Percentiles rank a stretch among this genome's conserved stretches.
Evolutionary conservation across 78 protist genomes (phyloP).

Genomic region (Cavenderia fasciculata): DNA sequence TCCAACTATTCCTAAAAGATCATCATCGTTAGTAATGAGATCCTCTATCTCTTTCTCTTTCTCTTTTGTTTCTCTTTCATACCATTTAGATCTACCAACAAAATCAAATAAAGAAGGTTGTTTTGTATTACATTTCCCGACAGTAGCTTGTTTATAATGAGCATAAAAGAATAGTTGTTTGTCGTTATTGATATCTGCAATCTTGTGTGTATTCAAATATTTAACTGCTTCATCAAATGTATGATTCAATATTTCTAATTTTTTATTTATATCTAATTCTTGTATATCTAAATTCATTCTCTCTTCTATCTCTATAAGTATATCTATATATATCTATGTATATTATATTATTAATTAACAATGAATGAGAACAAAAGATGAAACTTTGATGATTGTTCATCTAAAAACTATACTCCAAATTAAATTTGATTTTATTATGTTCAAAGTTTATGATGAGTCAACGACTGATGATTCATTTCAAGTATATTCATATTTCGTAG

Average conservation of each 20-base stretch:
- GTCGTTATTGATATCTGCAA: conserved; percentile 11
- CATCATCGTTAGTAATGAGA: not conserved
- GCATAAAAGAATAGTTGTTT: conserved; percentile 57
- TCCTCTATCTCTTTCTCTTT: too few species aligned
- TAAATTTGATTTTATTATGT: too few species aligned
- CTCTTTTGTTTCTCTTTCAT: not conserved
- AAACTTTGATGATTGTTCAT: too few species aligned
- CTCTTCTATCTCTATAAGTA: too few species aligned
- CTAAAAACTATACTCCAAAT: too few species aligned
- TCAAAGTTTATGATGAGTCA: too few species aligned
- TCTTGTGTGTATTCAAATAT: conserved; percentile 22
- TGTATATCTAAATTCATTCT: not conserved
- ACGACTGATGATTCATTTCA: too few species aligned
- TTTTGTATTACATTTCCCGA: conserved; percentile 58
- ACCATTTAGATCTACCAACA: conserved; percentile 64
- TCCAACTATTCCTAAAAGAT: conserved; percentile 26
- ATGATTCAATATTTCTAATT: not conserved
- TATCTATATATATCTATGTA: too few species aligned
- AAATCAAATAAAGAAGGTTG: conserved; percentile 57
- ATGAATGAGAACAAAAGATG: too few species aligned
- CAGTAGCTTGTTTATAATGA: conserved; percentile 63
- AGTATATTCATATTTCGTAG: too few species aligned
- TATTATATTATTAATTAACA: too few species aligned
- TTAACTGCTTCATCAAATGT: conserved; percentile 34
- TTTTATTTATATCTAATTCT: not conserved